A percentile compares a stretch with the other conserved stretches of the same genome.
These are phyloP conservation scores for Alternaria hordeiaustralica DNA, from an alignment of 2,329 filamentous ascomycete species.

Conservation along the genomic window DNA sequence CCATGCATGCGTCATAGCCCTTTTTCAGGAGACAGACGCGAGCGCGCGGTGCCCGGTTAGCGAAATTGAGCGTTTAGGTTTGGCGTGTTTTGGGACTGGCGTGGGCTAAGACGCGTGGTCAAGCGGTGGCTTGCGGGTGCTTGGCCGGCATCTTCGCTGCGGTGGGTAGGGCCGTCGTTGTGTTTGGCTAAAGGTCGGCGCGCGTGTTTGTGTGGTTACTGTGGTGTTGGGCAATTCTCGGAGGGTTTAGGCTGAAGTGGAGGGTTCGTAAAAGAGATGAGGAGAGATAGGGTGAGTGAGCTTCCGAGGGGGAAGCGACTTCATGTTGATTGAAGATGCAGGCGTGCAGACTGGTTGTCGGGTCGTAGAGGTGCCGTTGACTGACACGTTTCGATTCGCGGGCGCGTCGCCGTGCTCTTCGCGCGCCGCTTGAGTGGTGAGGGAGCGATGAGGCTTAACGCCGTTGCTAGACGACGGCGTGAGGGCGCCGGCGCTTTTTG, in stretches of 20 bases:
- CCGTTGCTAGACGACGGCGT: constrained; percentile 4
- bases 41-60: neutral
- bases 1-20: constrained; percentile 6
- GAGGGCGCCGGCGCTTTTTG: constrained; percentile 16
- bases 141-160: constrained; percentile 6
- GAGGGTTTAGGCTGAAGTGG: neutral
- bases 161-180: neutral
- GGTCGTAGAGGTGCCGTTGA: neutral
- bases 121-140: constrained; percentile 8
- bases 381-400: constrained; percentile 6
- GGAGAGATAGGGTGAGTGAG: neutral
- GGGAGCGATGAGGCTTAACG: constrained; percentile 11
- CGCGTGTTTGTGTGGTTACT: neutral
- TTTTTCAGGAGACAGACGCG: neutral
- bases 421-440: constrained; percentile 12
- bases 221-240: neutral
- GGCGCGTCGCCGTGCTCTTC: constrained; percentile 25
- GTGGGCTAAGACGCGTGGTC: constrained; percentile 1
- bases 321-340: constrained; percentile 2
- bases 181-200: neutral
- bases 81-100: neutral
- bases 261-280: neutral
- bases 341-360: neutral
- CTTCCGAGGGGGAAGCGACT: neutral
- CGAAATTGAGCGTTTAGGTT: neutral